A percentile compares a stretch with the other conserved stretches of the same genome.
These are phyloP conservation scores for Lycium barbarum DNA, from an alignment of 257 asterid species.

Conservation along the genomic window DNA sequence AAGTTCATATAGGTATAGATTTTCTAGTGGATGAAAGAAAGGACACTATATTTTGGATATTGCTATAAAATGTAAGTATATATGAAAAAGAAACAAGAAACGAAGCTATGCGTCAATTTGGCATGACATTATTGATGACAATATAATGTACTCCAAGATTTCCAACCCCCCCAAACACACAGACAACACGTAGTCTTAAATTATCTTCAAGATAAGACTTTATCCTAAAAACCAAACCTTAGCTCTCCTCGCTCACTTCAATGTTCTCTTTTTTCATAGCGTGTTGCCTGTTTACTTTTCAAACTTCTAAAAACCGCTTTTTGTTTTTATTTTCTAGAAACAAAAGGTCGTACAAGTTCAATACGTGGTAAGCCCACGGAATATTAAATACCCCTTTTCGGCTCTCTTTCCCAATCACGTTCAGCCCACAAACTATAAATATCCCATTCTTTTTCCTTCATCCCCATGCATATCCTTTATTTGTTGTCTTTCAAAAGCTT, in stretches of 20 bases:
- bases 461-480: not conserved
- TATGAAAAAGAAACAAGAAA: not conserved
- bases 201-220: constrained; percentile 8
- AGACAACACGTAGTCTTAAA: not conserved
- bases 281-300: not conserved
- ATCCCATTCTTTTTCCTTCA: not conserved
- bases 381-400: not conserved
- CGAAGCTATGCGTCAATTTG: not conserved
- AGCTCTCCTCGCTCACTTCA: not conserved
- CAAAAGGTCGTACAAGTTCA: constrained; percentile 1
- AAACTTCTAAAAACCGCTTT: not conserved
- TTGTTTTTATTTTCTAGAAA: not conserved
- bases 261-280: not conserved
- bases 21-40: not conserved
- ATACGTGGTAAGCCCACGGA: constrained; percentile 26
- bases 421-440: not conserved
- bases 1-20: too few species aligned
- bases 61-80: not conserved
- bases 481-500: not conserved
- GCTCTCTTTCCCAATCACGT: not conserved
- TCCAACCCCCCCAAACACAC: not conserved
- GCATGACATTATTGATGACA: not conserved
- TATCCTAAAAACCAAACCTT: not conserved
- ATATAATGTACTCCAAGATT: not conserved
- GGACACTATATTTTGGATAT: not conserved